Base-by-base conservation (phyloP, 805 yeast genomes). In the Tetrapisispora taiwanensis region DNA sequence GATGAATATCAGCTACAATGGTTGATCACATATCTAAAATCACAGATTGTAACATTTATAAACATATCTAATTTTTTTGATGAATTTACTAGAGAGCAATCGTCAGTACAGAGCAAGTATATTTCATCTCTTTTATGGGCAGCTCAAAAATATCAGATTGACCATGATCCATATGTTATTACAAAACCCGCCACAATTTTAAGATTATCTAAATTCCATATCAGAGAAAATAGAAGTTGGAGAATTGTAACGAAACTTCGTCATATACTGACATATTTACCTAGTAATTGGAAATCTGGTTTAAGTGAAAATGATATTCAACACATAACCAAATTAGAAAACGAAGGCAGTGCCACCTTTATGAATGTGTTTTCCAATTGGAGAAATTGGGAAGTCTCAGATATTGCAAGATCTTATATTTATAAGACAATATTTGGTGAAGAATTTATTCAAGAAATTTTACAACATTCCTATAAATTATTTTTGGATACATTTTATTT, bases 361-460 rank as follows among this genome's bases (percentile, higher is more conserved):
- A 60, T 77, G 20, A 65, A 70, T 3, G 70, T 79, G 1, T 87
- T 88, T 53, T 69, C 79, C 3, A 68, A 72, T 13, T 92, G 97
- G 97, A 76, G 97, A 68, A 78, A 79, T 47, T 89, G 97, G 97
- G 98, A 90, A 53, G 81, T 84, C 36, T 70, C 78, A 28, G 76
- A 76, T 52, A 73, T 79, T 19, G 72, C 73, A n/a, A 66, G 73
- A 32, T 73, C 79, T 42, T 75, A 69, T 44, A 68, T 84, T 20
- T 78, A 83, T 52, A 60, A 62, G 28, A 67, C 66, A 48, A 70
- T 76, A 2, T 81, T 81, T 53, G 56, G 57, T n/a, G 54, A 54
- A 7, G 53, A 56, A 1, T 46, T 30, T n/a, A 9, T 38, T 15
- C 45, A 41, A 15, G 40, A 45, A 13, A 14, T 44, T 10, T 40